phyloP scores from a whole-genome alignment of 108 stramenopile genomes.

The Bacterosira constricta region DNA sequence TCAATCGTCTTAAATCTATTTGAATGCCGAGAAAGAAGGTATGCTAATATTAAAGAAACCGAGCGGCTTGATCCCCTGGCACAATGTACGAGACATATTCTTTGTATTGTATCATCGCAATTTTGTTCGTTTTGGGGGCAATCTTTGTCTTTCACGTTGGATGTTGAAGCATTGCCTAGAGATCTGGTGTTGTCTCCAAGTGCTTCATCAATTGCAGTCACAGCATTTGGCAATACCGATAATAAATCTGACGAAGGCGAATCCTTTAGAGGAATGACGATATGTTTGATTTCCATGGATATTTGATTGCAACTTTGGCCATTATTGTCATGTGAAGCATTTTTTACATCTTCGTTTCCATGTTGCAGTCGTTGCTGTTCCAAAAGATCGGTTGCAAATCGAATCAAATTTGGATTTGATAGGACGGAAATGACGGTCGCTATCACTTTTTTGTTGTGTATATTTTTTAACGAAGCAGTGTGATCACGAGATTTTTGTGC shows the following conservation, averaged over 20 bases:
- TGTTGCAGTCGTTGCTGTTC: constrained; percentile 8
- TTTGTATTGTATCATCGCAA: background rate
- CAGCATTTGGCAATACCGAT: constrained; percentile 10
- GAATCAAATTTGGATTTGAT: constrained; percentile 22
- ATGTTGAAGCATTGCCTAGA: background rate
- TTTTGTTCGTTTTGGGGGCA: background rate
- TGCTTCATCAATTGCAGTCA: constrained; percentile 34
- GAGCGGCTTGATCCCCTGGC: constrained; percentile 45
- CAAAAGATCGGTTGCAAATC: constrained; percentile 13
- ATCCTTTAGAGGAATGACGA: constrained; percentile 28
- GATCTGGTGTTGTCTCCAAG: background rate
- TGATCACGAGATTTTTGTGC: background rate
- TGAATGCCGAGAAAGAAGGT: constrained; percentile 32
- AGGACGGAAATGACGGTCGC: constrained; percentile 40
- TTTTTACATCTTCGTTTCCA: background rate
- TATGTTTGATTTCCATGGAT: constrained; percentile 9
- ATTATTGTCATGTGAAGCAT: background rate
- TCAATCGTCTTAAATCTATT: constrained; percentile 26
- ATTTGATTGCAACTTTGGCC: background rate
- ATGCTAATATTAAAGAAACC: constrained; percentile 38
- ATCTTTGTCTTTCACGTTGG: background rate
- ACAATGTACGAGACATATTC: constrained; percentile 49
- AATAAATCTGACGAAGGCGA: constrained; percentile 29
- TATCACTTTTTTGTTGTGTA: background rate
- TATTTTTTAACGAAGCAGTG: too few relatives aligned